Evolutionary conservation across 225 moss, liverwort and hornwort genomes (phyloP).

Genomic region (Pseudoscleropodium purum): DNA sequence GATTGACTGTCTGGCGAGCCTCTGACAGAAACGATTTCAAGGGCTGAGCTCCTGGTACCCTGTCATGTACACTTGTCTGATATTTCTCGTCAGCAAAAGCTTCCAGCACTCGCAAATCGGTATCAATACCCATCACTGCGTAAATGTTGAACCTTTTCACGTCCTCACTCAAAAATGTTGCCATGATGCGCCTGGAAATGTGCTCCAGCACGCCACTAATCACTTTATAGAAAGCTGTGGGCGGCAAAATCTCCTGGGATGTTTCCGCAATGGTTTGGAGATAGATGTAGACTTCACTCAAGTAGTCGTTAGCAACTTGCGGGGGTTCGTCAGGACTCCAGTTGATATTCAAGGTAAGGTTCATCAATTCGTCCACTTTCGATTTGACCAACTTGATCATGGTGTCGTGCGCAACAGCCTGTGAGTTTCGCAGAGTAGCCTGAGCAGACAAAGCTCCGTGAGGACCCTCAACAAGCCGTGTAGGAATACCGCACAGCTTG

Average conservation of each 20-base stretch:
- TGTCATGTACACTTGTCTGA: constrained; percentile 42
- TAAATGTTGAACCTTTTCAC: constrained; percentile 56
- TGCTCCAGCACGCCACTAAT: constrained; percentile 65
- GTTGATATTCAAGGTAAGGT: constrained; percentile 48
- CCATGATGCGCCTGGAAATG: constrained; percentile 56
- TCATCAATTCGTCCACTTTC: constrained; percentile 77
- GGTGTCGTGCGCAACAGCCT: constrained; percentile 75
- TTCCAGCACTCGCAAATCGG: constrained; percentile 66
- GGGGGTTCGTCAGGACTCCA: constrained; percentile 67
- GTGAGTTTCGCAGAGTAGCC: constrained; percentile 51
- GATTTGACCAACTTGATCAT: constrained; percentile 79
- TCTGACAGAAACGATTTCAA: constrained; percentile 48
- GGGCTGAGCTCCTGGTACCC: constrained; percentile 23
- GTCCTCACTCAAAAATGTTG: constrained; percentile 48
- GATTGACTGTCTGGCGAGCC: constrained; percentile 60
- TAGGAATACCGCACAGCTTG: constrained; percentile 70
- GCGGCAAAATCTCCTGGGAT: constrained; percentile 59
- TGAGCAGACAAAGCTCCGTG: constrained; percentile 63
- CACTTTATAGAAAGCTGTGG: constrained; percentile 59
- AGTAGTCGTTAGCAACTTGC: constrained; percentile 55
- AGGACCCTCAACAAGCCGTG: constrained; percentile 69
- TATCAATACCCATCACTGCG: constrained; percentile 59
- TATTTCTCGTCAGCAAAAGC: constrained; percentile 60
- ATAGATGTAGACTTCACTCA: constrained; percentile 65
- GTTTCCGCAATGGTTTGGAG: constrained; percentile 62